A percentile compares a stretch with the other conserved stretches of the same genome.
Conservation (phyloP, 2,329 filamentous ascomycete species). For the Aspergillus pseudoviridinutans region DNA sequence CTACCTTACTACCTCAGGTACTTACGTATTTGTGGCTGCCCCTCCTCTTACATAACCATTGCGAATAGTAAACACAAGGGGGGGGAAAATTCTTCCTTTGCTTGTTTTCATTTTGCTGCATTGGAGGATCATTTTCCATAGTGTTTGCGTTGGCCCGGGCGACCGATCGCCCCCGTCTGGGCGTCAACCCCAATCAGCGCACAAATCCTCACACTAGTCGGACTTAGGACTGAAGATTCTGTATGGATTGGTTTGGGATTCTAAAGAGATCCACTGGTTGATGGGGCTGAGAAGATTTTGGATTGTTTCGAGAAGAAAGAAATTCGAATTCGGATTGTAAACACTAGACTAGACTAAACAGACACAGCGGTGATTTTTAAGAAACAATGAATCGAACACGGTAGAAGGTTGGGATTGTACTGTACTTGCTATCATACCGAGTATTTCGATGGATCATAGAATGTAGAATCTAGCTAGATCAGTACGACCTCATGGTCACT, state of each 20-base stretch:
- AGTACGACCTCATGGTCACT: background rate
- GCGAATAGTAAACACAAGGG: background rate
- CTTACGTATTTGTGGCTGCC: background rate
- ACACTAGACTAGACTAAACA: background rate
- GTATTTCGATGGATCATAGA: background rate
- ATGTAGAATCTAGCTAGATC: background rate
- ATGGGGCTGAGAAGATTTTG: background rate
- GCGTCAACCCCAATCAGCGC: constrained; percentile 19
- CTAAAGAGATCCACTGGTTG: background rate
- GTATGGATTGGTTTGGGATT: background rate
- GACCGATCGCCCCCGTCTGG: constrained; percentile 20
- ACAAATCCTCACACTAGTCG: constrained; percentile 7
- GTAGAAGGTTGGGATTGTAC: background rate
- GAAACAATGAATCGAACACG: too few species aligned
- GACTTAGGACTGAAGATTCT: background rate
- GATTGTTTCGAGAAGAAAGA: background rate
- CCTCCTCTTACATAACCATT: background rate
- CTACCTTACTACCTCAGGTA: too few species aligned
- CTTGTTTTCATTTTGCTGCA: constrained; percentile 38
- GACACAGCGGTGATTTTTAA: background rate
- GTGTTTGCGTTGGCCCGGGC: constrained; percentile 25
- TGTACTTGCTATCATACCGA: background rate
- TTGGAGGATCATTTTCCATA: constrained; percentile 21
- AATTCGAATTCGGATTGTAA: background rate
- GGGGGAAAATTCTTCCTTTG: constrained; percentile 13